A percentile compares a stretch with the other conserved stretches of the same genome.
Conservation (phyloP, 805 yeast genomes). For the Barnettozyma populi region DNA sequence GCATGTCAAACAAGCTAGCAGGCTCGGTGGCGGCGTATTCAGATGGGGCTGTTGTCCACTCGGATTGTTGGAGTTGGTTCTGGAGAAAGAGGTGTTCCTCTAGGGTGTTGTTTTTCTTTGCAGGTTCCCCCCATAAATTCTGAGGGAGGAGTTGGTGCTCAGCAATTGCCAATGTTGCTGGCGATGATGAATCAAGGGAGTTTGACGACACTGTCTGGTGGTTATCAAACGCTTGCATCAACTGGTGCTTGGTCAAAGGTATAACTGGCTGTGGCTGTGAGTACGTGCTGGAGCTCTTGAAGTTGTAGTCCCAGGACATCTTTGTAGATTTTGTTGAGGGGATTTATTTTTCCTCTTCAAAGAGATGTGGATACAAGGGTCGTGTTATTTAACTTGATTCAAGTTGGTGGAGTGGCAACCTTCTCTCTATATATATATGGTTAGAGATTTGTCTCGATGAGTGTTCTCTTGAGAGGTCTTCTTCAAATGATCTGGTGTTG, state of each 20-base stretch:
- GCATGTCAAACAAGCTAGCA: conserved; percentile 3
- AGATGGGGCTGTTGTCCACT: background rate
- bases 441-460: background rate
- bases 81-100: conserved; percentile 15
- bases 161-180: background rate
- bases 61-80: conserved; percentile 5
- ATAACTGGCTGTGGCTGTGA: conserved; percentile 6
- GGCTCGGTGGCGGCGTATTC: background rate
- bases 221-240: background rate
- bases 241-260: background rate
- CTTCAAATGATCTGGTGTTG: background rate
- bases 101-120: conserved; percentile 5
- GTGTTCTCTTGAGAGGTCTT: background rate
- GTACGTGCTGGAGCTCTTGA: conserved; percentile 1
- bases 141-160: conserved; percentile 29
- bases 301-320: conserved; percentile 22
- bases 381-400: background rate
- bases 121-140: conserved; percentile 30
- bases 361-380: background rate
- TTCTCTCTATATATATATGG: too few relatives aligned
- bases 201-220: conserved; percentile 1
- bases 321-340: background rate
- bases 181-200: conserved; percentile 9
- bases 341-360: background rate
- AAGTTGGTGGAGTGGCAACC: background rate